Evolutionary conservation across 106 monocot genomes (phyloP), one percentile per base, ranked within the genome.

Genomic region (Dioscorea zingiberensis): DNA sequence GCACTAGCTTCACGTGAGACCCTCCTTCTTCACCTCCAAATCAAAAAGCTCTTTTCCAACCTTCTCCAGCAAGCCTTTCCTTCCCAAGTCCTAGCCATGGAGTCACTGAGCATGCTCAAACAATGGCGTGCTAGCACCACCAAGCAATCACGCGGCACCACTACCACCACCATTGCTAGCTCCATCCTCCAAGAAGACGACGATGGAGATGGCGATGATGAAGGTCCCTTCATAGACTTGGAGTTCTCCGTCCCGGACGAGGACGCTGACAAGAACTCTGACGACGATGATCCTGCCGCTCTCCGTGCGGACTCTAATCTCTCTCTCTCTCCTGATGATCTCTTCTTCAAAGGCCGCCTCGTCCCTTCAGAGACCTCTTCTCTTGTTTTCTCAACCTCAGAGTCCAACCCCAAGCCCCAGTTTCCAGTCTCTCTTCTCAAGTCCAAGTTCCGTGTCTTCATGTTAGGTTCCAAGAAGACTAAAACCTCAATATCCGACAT

Each of bases 201-300:
- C 18, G 63, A 57, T 65, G 70, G 38, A 2, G 66, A 65, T 64
- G 69, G 44, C 13, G 64, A 75, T 27, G 83, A 71, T 51, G 83
- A 83, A 4, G 78, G 79, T 25, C 68, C 84, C 11, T 85, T 78
- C 78, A 75, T 82, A 32, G 86, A 86, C 45, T 74, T 81, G 13
- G 81, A 86, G 69, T 78, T 86, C 65, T 25, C 72, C 17, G 38
- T 75, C 2, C 81, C 84, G 9, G 65, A 77, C 14, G 71, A 73
- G 8, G 59, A 63, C 12, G 6, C 38, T 38, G 6, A 10, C 38
- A 38, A 6, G 22, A 54, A 54, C 15, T 48, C 62, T 1, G 72
- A 54, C 7, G 60, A 29, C 17, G 55, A 2, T 0, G 10, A 22
- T 15, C 59, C 27, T 16, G 18, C 26, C 30, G 8, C 3, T 63